Conservation (phyloP, 208 protist species). For the Zelonia costaricensis region DNA sequence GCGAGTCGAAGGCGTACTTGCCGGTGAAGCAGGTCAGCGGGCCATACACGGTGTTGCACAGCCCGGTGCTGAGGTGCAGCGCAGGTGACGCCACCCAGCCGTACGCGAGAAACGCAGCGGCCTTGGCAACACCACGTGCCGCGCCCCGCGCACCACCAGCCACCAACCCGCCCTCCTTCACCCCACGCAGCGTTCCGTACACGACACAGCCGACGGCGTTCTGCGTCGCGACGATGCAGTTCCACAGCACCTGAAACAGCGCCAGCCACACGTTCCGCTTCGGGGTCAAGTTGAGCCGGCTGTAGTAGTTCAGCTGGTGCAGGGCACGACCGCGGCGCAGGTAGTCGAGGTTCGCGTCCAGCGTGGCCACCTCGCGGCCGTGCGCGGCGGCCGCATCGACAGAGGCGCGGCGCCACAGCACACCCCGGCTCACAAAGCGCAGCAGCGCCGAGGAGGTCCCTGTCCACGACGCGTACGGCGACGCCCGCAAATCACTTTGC, state of each 20-base stretch:
- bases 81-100: slow-evolving; percentile 68
- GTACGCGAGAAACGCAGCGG: slow-evolving; percentile 51
- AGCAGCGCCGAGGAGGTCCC: slow-evolving; percentile 12
- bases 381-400: background rate
- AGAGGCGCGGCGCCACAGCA: slow-evolving; percentile 9
- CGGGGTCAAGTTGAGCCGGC: slow-evolving; percentile 70
- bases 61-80: slow-evolving; percentile 60
- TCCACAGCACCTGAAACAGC: slow-evolving; percentile 68
- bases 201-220: slow-evolving; percentile 65
- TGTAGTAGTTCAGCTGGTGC: slow-evolving; percentile 82
- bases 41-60: slow-evolving; percentile 70
- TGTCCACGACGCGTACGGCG: slow-evolving; percentile 16
- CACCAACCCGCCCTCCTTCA: slow-evolving; percentile 21
- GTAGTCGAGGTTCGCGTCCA: slow-evolving; percentile 63
- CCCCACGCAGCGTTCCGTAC: slow-evolving; percentile 40
- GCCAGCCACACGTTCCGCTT: slow-evolving; percentile 70
- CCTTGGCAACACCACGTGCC: slow-evolving; percentile 21
- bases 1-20: slow-evolving; percentile 70
- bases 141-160: slow-evolving; percentile 24
- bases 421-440: slow-evolving; percentile 1
- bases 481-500: slow-evolving; percentile 10
- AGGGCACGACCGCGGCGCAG: slow-evolving; percentile 52
- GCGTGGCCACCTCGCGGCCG: slow-evolving; percentile 33
- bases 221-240: slow-evolving; percentile 45
- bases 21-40: slow-evolving; percentile 63